phyloP scores from a whole-genome alignment of 2,329 filamentous ascomycete species.

The Pyrenochaeta sp. region DNA sequence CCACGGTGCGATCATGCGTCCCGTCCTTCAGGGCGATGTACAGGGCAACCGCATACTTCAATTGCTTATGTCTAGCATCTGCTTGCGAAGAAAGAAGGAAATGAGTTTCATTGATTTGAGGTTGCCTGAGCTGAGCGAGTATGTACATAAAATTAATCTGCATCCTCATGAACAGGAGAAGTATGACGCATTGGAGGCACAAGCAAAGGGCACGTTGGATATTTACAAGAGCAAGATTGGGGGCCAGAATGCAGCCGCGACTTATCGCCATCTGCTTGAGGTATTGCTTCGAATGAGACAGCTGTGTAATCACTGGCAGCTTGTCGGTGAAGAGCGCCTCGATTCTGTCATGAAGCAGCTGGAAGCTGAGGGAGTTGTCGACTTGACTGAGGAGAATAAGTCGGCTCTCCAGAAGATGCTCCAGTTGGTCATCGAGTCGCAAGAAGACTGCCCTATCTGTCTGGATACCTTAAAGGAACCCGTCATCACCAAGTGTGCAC shows the following conservation, averaged over 20 bases:
- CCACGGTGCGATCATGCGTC: conserved; percentile 74
- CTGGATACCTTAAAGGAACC: conserved; percentile 75
- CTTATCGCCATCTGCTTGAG: conserved; percentile 80
- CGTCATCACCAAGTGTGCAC: conserved; percentile 85
- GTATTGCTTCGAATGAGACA: conserved; percentile 84
- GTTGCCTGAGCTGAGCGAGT: conserved; percentile 79
- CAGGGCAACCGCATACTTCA: conserved; percentile 73
- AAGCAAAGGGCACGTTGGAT: conserved; percentile 76
- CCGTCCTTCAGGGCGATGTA: conserved; percentile 66
- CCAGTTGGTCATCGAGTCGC: conserved; percentile 77
- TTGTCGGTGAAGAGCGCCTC: conserved; percentile 76
- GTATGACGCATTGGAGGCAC: conserved; percentile 74
- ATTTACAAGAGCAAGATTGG: conserved; percentile 62
- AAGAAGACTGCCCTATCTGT: conserved; percentile 86
- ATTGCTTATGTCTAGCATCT: conserved; percentile 80
- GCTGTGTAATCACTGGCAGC: conserved; percentile 87
- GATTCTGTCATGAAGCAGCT: conserved; percentile 74
- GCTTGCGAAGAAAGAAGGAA: conserved; percentile 82
- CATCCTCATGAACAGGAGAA: conserved; percentile 76
- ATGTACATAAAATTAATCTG: conserved; percentile 78
- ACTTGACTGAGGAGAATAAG: conserved; percentile 75
- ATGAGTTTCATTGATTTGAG: conserved; percentile 88
- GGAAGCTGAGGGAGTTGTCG: conserved; percentile 72
- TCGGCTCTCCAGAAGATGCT: conserved; percentile 77
- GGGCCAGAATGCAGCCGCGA: conserved; percentile 52